Base-by-base conservation (phyloP, 2,329 filamentous ascomycete genomes). In the Paramyrothecium sp. region DNA sequence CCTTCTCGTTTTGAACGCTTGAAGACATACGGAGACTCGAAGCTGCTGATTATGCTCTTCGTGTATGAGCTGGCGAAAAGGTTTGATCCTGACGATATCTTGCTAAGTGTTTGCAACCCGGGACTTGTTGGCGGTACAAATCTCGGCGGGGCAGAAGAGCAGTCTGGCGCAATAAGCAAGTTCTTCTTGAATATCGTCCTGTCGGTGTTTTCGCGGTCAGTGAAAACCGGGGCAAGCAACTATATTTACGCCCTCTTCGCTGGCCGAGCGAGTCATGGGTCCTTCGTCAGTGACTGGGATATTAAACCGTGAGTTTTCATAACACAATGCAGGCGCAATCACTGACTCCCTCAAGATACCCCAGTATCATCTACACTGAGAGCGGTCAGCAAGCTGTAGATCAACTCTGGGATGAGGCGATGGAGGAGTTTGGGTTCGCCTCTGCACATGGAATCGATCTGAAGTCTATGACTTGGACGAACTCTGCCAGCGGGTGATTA, bases 231-330 rank as follows among this genome's bases (percentile, higher is more conserved):
- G 46, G 7, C 19, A 38, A 19, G 20, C 47, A 17, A 26, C 4
- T 52, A 55, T 20, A 26, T 52, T 11, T 38, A 55, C 26, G 54
- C 54, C 12, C 34, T 52, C 3, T 12, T 55, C 5, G 34, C 13
- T 11, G 34, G 48, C 26, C 19, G 16, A 13, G 20, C 17, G 34
- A 49, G 54, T 3, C 54, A 55, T 51, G 48, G 54, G 16, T 21
- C 34, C 21, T 55, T 55, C 23, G 47, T 55, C 48, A 55, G 54
- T 47, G 54, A 55, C 17, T 55, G 48, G 54, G 34, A 20, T 12
- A 52, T 47, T 17, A 55, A 51, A 23, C 48, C 54, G 54, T 55
- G n/a, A n/a, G 48, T 46, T 22, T 44, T 51, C 7, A 51, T n/a
- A 23, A 41, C 41, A 38, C 21, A 55, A 13, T 30, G 48, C 2